phyloP scores from a whole-genome alignment of 108 stramenopile genomes.

The Conticribra weissflogii region DNA sequence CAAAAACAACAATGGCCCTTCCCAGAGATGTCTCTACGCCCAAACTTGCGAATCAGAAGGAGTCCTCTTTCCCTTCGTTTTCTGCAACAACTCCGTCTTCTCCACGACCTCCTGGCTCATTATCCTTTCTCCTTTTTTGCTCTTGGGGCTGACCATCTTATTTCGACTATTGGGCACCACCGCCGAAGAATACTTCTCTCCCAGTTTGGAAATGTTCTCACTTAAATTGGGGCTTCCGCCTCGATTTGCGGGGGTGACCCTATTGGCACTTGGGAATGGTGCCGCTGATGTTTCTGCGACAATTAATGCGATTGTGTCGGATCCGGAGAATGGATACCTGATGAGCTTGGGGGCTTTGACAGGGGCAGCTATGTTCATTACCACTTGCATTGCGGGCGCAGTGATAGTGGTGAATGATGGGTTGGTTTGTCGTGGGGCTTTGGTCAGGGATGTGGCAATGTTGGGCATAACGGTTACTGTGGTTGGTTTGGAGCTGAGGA shows the following conservation, averaged over 20 bases:
- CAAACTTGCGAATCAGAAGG: conserved; percentile 67
- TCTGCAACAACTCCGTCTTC: conserved; percentile 53
- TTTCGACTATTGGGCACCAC: conserved; percentile 91
- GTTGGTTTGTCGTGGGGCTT: conserved; percentile 82
- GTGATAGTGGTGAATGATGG: conserved; percentile 80
- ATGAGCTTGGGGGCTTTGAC: conserved; percentile 91
- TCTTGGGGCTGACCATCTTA: conserved; percentile 76
- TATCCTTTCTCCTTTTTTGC: conserved; percentile 61
- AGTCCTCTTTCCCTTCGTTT: conserved; percentile 68
- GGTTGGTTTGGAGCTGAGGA: conserved; percentile 53
- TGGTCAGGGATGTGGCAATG: conserved; percentile 81
- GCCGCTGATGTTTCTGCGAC: conserved; percentile 95
- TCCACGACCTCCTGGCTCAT: conserved; percentile 45
- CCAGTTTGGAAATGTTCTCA: conserved; percentile 90
- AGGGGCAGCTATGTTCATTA: conserved; percentile 94
- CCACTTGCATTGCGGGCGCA: conserved; percentile 79
- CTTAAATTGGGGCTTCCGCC: conserved; percentile 86
- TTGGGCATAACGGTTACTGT: conserved; percentile 68
- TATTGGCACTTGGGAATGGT: conserved; percentile 97
- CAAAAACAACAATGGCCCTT: conserved; percentile 15
- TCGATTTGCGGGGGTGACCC: conserved; percentile 95
- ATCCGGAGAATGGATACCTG: conserved; percentile 81
- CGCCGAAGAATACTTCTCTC: conserved; percentile 96
- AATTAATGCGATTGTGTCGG: conserved; percentile 76
- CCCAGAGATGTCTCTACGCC: conserved; percentile 71